A percentile compares a stretch with the other conserved stretches of the same genome.
phyloP scores from a whole-genome alignment of 805 yeast species.

The Yamadazyma scolyti region DNA sequence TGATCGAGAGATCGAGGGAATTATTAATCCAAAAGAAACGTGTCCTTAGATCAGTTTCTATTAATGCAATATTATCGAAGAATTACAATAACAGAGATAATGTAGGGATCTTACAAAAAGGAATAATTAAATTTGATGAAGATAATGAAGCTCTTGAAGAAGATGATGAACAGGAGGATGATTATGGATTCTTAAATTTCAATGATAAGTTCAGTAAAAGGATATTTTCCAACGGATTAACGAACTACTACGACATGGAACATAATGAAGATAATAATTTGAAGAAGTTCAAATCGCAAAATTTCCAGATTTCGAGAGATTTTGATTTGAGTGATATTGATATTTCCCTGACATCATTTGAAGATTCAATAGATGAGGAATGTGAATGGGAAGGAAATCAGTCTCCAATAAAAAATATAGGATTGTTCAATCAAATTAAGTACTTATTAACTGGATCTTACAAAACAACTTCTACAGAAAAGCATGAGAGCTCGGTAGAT shows the following conservation, averaged over 20 bases:
- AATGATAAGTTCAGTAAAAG: slow-evolving; percentile 20
- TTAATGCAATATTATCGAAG: slow-evolving; percentile 21
- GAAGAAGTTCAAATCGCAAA: slow-evolving; percentile 37
- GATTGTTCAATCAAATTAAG: slow-evolving; percentile 32
- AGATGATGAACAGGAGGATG: slow-evolving; percentile 20
- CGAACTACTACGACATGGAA: slow-evolving; percentile 21
- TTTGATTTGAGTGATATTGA: slow-evolving; percentile 4
- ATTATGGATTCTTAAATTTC: slow-evolving; percentile 27
- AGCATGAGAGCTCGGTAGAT: slow-evolving; percentile 27
- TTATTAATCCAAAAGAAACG: slow-evolving; percentile 41
- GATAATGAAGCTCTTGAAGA: slow-evolving; percentile 1
- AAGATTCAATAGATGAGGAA: slow-evolving; percentile 10
- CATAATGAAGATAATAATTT: slow-evolving; percentile 13
- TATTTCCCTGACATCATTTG: slow-evolving; percentile 4
- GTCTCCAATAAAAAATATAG: slow-evolving; percentile 16
- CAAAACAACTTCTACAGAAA: slow-evolving; percentile 12
- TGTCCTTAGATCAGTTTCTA: slow-evolving; percentile 37
- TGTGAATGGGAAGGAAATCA: slow-evolving; percentile 9
- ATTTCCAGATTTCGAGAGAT: slow-evolving; percentile 9
- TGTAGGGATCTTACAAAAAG: slow-evolving; percentile 12
- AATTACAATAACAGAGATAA: slow-evolving; percentile 11
- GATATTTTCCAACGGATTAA: slow-evolving; percentile 24
- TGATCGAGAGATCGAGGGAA: slow-evolving; percentile 46
- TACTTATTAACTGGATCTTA: slow-evolving; percentile 27
- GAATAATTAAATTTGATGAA: slow-evolving; percentile 10